Percentiles rank a stretch among this genome's conserved stretches.
Conservation (phyloP, 805 yeast genomes). For the Pichia nanzhaoensis region DNA sequence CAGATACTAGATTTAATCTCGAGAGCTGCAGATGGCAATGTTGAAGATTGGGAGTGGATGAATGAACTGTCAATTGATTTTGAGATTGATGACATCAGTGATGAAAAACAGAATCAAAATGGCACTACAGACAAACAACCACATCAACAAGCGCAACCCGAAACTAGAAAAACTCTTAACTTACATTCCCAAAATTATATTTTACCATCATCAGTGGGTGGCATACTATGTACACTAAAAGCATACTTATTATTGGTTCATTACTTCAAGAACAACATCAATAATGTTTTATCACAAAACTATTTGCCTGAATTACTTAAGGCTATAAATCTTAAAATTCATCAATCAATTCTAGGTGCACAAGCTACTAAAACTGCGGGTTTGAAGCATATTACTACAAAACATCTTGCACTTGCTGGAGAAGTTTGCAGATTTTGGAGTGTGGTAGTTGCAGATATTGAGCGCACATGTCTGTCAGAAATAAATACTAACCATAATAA, state of each 20-base stretch:
- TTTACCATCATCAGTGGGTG: constrained; percentile 44
- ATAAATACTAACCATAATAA: constrained; percentile 18
- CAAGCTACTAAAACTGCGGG: constrained; percentile 75
- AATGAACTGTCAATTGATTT: constrained; percentile 26
- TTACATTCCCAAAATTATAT: constrained; percentile 53
- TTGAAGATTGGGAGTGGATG: constrained; percentile 46
- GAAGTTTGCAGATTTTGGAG: constrained; percentile 53
- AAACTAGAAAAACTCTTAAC: constrained; percentile 28
- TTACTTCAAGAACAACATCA: constrained; percentile 6
- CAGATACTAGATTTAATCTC: constrained; percentile 43
- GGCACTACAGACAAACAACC: neutral
- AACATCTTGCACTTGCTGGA: constrained; percentile 60
- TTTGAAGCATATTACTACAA: constrained; percentile 64
- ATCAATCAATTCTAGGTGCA: constrained; percentile 61
- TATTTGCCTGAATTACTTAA: constrained; percentile 36
- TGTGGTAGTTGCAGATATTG: constrained; percentile 16
- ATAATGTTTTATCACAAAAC: constrained; percentile 32
- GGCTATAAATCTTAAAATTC: constrained; percentile 46
- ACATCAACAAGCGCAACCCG: neutral
- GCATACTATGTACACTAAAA: constrained; percentile 36
- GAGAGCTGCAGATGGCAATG: constrained; percentile 32
- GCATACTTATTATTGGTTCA: constrained; percentile 45
- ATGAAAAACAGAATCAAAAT: constrained; percentile 6
- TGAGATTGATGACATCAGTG: constrained; percentile 3
- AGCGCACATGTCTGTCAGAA: constrained; percentile 20